These are phyloP conservation scores for Leucoagaricus sp. DNA, from an alignment of 1,284 basidiomycete genomes.

Conservation along the genomic window DNA sequence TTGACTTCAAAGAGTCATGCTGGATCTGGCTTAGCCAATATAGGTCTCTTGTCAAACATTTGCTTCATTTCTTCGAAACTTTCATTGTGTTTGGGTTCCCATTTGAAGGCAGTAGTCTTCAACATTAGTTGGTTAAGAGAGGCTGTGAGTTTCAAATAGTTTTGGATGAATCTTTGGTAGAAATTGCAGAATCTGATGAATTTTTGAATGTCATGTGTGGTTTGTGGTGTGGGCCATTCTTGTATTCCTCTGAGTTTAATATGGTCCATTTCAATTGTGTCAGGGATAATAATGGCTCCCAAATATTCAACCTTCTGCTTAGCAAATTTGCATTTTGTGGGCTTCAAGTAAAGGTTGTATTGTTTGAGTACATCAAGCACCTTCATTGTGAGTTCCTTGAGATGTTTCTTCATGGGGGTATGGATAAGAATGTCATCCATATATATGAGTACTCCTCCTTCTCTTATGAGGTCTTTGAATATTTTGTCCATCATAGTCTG, in stretches of 20 bases:
- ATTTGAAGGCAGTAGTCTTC: too few species aligned
- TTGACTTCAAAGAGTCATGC: conserved; percentile 43
- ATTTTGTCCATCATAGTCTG: conserved; percentile 13
- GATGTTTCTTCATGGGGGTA: conserved; percentile 11
- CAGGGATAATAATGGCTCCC: not conserved
- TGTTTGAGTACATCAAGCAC: not conserved
- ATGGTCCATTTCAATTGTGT: not conserved
- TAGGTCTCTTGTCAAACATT: too few species aligned
- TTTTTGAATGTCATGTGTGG: not conserved
- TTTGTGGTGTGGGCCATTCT: not conserved
- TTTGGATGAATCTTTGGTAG: too few species aligned
- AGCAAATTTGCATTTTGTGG: not conserved
- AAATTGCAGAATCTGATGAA: not conserved
- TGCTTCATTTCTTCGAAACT: too few species aligned
- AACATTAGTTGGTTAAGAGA: too few species aligned
- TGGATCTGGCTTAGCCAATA: too few species aligned
- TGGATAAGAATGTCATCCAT: too few species aligned
- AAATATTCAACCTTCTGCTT: not conserved
- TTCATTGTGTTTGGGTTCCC: too few species aligned
- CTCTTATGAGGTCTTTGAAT: too few species aligned
- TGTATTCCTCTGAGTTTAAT: not conserved
- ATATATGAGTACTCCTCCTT: too few species aligned
- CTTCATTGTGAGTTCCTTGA: conserved; percentile 8
- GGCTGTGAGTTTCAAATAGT: too few species aligned
- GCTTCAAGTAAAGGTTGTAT: conserved; percentile 3